Conservation (phyloP, 768 basidiomycete genomes). For the Russula griseocarnosa region DNA sequence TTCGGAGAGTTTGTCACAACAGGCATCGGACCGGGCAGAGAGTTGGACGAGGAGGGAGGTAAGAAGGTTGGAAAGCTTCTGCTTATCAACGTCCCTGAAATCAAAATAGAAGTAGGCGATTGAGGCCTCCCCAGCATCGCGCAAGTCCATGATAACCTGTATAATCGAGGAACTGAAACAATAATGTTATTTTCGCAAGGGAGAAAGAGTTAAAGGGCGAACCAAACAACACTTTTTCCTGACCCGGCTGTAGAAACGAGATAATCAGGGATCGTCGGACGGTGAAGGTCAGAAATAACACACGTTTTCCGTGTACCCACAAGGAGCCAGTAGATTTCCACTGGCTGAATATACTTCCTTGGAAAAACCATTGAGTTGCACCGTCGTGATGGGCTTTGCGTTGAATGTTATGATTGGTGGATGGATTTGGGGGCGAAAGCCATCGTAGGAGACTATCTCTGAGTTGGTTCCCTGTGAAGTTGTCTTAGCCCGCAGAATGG, state of each 20-base stretch:
- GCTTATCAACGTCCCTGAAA: neutral
- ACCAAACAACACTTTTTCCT: constrained; percentile 13
- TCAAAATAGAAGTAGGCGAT: constrained; percentile 11
- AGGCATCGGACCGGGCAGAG: neutral
- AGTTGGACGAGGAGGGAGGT: constrained; percentile 8
- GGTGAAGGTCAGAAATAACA: too few relatives aligned
- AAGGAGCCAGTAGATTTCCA: too few relatives aligned
- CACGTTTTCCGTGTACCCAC: too few relatives aligned
- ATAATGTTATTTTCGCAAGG: neutral
- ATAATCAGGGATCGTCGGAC: too few relatives aligned
- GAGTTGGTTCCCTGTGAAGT: neutral
- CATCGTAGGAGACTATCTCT: neutral
- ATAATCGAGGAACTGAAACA: constrained; percentile 6
- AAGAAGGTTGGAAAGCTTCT: neutral
- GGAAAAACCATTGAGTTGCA: too few relatives aligned
- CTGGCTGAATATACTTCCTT: too few relatives aligned
- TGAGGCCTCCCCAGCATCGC: neutral
- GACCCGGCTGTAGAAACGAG: constrained; percentile 2
- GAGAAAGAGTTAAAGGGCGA: neutral
- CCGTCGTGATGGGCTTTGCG: too few relatives aligned
- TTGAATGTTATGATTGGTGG: too few relatives aligned
- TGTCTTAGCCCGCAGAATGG: too few relatives aligned
- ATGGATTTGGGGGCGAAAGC: constrained; percentile 45
- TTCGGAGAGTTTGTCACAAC: neutral
- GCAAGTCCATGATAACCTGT: neutral